These are phyloP conservation scores for Arachis monticola DNA, from an alignment of 331 rosid species.

Conservation along the genomic window DNA sequence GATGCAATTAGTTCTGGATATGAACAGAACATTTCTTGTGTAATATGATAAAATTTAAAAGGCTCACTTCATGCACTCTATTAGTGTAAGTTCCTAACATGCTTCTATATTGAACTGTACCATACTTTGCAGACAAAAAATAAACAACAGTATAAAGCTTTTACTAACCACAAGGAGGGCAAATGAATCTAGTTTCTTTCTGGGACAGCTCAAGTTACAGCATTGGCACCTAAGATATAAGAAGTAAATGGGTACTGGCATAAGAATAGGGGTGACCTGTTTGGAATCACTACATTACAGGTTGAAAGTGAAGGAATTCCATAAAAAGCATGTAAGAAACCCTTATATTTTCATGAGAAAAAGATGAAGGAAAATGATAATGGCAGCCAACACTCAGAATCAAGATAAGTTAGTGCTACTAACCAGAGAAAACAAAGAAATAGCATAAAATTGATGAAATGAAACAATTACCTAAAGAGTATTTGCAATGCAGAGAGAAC, in stretches of 20 bases:
- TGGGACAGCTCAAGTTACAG: slow-evolving; percentile 30
- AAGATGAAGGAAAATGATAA: slow-evolving; percentile 15
- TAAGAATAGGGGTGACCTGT: slow-evolving; percentile 33
- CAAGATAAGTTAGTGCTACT: slow-evolving; percentile 5
- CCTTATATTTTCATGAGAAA: slow-evolving; percentile 20
- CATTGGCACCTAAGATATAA: background rate
- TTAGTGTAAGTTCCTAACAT: background rate
- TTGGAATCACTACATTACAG: slow-evolving; percentile 19
- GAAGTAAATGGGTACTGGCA: background rate
- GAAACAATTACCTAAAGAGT: slow-evolving; percentile 1
- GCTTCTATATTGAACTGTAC: slow-evolving; percentile 5
- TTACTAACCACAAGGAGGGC: slow-evolving; percentile 10
- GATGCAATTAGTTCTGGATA: slow-evolving; percentile 13
- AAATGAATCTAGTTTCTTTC: slow-evolving; percentile 21
- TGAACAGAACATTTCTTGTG: slow-evolving; percentile 22
- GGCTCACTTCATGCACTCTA: background rate
- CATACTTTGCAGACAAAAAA: slow-evolving; percentile 16
- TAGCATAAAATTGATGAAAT: slow-evolving; percentile 9
- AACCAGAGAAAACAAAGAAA: slow-evolving; percentile 13
- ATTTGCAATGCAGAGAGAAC: background rate
- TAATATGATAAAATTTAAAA: slow-evolving; percentile 6
- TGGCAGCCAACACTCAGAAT: slow-evolving; percentile 15
- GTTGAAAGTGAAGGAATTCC: slow-evolving; percentile 31
- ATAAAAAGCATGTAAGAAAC: slow-evolving; percentile 29
- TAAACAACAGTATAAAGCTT: slow-evolving; percentile 1